phyloP scores from a whole-genome alignment of 164 flowering plant species.

The Annona squamosa region DNA sequence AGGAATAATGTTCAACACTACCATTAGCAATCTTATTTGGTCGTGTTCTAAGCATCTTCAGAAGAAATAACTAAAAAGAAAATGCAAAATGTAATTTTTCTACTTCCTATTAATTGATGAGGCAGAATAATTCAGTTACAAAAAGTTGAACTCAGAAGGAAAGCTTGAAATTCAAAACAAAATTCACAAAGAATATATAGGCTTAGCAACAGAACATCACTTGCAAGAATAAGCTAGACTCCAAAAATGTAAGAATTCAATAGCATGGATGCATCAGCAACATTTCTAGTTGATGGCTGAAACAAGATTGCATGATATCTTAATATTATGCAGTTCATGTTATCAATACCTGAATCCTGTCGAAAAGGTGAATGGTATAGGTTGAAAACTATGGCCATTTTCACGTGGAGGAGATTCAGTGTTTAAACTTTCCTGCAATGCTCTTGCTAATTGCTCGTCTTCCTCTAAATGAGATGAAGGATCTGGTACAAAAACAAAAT shows the following conservation, averaged over 20 bases:
- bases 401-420: constrained; percentile 41
- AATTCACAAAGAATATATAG: too few relatives aligned
- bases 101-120: not conserved
- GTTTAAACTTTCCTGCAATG: constrained; percentile 73
- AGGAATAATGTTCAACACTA: not conserved
- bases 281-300: not conserved
- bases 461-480: constrained; percentile 50
- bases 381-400: constrained; percentile 36
- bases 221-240: too few relatives aligned
- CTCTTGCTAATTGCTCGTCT: constrained; percentile 85
- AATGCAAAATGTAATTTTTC: not conserved
- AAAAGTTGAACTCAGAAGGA: not conserved
- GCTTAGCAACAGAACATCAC: too few relatives aligned
- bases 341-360: constrained; percentile 57
- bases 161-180: not conserved
- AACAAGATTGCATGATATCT: not conserved
- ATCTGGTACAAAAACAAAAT: constrained; percentile 22
- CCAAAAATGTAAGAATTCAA: not conserved
- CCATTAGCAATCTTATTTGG: constrained; percentile 1
- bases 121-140: not conserved
- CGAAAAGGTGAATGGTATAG: constrained; percentile 41
- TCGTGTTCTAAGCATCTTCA: not conserved
- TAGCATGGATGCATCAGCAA: not conserved
- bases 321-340: not conserved
- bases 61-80: not conserved